Percentiles rank a stretch among this genome's conserved stretches.
Evolutionary conservation across 2,329 filamentous ascomycete species (phyloP).

Genomic region (Hymenoscyphus albidus): DNA sequence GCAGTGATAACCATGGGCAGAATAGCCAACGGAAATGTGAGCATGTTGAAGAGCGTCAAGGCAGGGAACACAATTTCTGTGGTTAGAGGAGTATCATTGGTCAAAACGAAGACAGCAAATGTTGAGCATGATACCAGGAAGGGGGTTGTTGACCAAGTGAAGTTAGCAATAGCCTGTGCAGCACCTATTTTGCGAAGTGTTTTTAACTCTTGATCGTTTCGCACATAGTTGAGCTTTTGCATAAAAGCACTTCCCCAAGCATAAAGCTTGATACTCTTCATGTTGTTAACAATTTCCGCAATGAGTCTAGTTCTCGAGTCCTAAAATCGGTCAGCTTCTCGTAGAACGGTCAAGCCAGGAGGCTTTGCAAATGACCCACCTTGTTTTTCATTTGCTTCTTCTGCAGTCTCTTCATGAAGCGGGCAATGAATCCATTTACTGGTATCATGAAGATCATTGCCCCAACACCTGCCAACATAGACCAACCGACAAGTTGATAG

Average conservation of each 20-base stretch:
- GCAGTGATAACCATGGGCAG: conserved; percentile 97
- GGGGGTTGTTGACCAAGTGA: conserved; percentile 95
- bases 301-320: conserved; percentile 88
- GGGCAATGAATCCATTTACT: conserved; percentile 86
- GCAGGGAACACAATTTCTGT: conserved; percentile 97
- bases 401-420: conserved; percentile 90
- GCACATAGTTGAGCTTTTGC: conserved; percentile 92
- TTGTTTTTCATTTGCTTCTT: conserved; percentile 99
- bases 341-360: background rate
- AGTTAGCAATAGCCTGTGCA: conserved; percentile 90
- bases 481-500: conserved; percentile 90
- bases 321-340: conserved; percentile 16
- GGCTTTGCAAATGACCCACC: conserved; percentile 22
- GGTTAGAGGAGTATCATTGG: conserved; percentile 73
- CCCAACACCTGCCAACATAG: conserved; percentile 91
- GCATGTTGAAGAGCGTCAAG: conserved; percentile 86
- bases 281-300: conserved; percentile 97
- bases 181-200: conserved; percentile 95
- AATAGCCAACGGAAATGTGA: conserved; percentile 91
- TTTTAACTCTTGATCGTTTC: conserved; percentile 93
- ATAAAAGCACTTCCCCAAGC: conserved; percentile 97
- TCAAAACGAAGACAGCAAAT: conserved; percentile 90
- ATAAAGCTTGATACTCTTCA: conserved; percentile 99
- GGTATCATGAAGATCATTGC: conserved; percentile 98
- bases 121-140: conserved; percentile 97